Evolutionary conservation across 805 yeast genomes (phyloP), one percentile per base, ranked within the genome.

Genomic region (Myxozyma udenii): DNA sequence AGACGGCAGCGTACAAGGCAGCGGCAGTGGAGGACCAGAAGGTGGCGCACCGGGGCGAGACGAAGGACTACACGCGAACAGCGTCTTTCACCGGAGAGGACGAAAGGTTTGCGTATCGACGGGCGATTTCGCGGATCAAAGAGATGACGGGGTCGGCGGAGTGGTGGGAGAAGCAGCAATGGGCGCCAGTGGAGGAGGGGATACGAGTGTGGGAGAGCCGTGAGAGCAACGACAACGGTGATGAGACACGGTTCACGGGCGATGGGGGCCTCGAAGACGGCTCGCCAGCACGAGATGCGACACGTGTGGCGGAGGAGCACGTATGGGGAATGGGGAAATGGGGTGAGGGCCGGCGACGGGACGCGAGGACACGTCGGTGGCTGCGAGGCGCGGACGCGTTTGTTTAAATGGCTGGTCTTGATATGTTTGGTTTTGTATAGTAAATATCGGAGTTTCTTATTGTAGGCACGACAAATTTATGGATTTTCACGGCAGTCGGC

Each of bases 111-210:
- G 88, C 90, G 2, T 84, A 77, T 61, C 80, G 79, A 55, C 68
- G 90, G 58, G 89, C 90, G 0, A 81, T 83, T 1, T 79, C 83
- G 61, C 69, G 90, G 57, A 73, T 84, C 33, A 72, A 73, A 46
- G 84, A 80, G 58, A 80, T 80, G 83, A 75, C 78, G 2, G 73
- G 75, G 1, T 76, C 81, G 0, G 69, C 66, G 32, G 47, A 63
- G 26, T 84, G 87, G 84, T 74, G 84, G 55, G 60, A 3, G 68
- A 67, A 18, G 16, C 66, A 69, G 4, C 66, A 73, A 50, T 83
- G 87, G 88, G 68, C 73, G 1, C 87, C 86, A 73, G 78, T 77
- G 67, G 87, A 56, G 82, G 84, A 2, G 81, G 86, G 86, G 85
- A 78, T 56, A 45, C 19, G 26, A 22, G 62, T 35, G 50, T 44